Conservation (phyloP, 306 rosid species). For the Glycyrrhiza uralensis region DNA sequence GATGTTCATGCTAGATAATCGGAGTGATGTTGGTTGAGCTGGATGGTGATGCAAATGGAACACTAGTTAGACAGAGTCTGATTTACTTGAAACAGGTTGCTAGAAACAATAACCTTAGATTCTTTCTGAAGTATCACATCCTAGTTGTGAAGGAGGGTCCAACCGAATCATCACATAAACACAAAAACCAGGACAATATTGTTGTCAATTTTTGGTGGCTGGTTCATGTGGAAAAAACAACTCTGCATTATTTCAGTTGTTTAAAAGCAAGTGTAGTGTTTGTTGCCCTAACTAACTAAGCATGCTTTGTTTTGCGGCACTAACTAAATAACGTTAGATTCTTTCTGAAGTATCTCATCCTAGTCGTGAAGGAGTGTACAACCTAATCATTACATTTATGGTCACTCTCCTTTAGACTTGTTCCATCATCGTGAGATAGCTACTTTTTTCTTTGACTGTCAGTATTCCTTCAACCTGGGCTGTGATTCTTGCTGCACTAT, state of each 20-base stretch:
- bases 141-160: background rate
- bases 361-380: no score
- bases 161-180: background rate
- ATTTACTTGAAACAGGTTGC: constrained; percentile 17
- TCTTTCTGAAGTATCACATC: constrained; percentile 16
- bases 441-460: constrained; percentile 31
- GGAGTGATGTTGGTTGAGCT: constrained; percentile 37
- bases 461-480: constrained; percentile 21
- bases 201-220: constrained; percentile 18
- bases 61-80: constrained; percentile 19
- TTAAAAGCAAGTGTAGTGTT: constrained; percentile 11
- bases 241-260: constrained; percentile 25
- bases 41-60: constrained; percentile 14
- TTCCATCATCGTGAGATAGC: constrained; percentile 26
- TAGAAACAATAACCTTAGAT: background rate
- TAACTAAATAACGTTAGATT: no score
- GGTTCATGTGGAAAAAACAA: constrained; percentile 23
- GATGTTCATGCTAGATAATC: constrained; percentile 30
- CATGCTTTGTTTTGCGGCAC: constrained; percentile 18
- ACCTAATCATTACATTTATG: constrained; percentile 10
- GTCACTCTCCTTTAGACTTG: constrained; percentile 1
- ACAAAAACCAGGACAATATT: background rate
- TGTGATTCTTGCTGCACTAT: constrained; percentile 22
- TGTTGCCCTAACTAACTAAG: constrained; percentile 26
- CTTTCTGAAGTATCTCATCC: no score